A percentile compares a stretch with the other conserved stretches of the same genome.
phyloP scores from a whole-genome alignment of 1,139 yeast species.

The Blastobotrys persicus region DNA sequence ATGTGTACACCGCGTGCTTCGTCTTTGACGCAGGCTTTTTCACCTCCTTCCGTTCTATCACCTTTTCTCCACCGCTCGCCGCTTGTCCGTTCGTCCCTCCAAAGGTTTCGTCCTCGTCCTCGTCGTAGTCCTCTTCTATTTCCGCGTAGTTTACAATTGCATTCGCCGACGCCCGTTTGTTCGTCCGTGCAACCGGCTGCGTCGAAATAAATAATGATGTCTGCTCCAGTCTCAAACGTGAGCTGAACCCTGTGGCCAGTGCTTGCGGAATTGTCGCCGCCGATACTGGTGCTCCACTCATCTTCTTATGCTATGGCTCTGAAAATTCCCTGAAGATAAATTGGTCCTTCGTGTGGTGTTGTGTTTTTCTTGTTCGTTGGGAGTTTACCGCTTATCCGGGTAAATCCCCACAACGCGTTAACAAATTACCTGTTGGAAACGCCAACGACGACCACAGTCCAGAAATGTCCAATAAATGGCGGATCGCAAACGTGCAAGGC shows the following conservation, averaged over 20 bases:
- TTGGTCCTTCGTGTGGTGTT: not conserved
- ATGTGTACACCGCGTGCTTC: conserved; percentile 35
- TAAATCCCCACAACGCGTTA: too few species aligned
- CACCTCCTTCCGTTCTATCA: conserved; percentile 22
- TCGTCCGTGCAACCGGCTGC: conserved; percentile 74
- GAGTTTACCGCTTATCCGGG: too few species aligned
- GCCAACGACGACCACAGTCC: too few species aligned
- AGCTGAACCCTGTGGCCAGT: conserved; percentile 63
- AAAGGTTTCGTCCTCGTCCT: conserved; percentile 52
- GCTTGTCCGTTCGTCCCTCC: conserved; percentile 12
- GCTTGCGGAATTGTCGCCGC: conserved; percentile 60
- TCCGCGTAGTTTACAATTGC: conserved; percentile 83
- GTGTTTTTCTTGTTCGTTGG: too few species aligned
- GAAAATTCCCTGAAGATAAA: not conserved
- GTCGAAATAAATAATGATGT: conserved; percentile 64
- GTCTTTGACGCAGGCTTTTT: conserved; percentile 33
- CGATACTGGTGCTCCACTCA: not conserved
- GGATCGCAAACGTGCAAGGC: not conserved
- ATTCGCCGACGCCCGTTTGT: conserved; percentile 60
- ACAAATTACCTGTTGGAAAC: too few species aligned
- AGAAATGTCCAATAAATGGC: too few species aligned
- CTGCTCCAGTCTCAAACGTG: conserved; percentile 63
- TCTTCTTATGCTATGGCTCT: not conserved
- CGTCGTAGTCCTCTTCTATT: conserved; percentile 69
- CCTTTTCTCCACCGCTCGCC: conserved; percentile 13